These are phyloP conservation scores for Xylaria nigripes DNA, from an alignment of 495 filamentous ascomycete species.

Conservation along the genomic window DNA sequence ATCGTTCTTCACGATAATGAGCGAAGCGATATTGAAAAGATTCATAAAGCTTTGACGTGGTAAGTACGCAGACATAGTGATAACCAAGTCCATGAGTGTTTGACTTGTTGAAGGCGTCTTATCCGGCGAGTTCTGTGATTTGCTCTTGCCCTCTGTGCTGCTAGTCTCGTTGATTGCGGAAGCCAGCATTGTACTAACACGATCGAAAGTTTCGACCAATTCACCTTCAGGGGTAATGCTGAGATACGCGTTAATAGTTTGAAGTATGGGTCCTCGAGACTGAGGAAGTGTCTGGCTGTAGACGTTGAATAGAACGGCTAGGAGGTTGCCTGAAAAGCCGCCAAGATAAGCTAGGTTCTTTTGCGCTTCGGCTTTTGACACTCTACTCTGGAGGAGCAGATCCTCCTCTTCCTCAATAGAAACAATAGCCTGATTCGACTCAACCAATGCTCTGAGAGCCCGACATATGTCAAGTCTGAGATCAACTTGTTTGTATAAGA, in stretches of 20 bases:
- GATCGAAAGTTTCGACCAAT: conserved; percentile 75
- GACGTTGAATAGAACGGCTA: conserved; percentile 95
- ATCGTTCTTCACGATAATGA: conserved; percentile 63
- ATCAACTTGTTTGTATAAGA: conserved; percentile 87
- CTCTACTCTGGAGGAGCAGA: conserved; percentile 58
- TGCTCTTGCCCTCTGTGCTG: conserved; percentile 51
- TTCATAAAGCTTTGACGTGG: conserved; percentile 70
- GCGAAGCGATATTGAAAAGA: conserved; percentile 74
- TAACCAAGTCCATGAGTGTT: conserved; percentile 91
- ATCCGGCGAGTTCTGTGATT: conserved; percentile 48
- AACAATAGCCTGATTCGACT: conserved; percentile 77
- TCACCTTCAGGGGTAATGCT: conserved; percentile 72
- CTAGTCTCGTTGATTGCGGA: conserved; percentile 56
- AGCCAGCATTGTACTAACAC: conserved; percentile 77
- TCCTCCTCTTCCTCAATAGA: conserved; percentile 56
- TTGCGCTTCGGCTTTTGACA: conserved; percentile 64
- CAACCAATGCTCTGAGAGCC: conserved; percentile 74
- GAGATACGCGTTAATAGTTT: conserved; percentile 88
- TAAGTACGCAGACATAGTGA: conserved; percentile 89
- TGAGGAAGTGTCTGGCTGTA: conserved; percentile 93
- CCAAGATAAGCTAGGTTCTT: conserved; percentile 74
- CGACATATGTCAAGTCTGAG: conserved; percentile 79
- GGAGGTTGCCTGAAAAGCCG: conserved; percentile 70
- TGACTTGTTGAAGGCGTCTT: conserved; percentile 88
- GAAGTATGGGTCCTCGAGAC: conserved; percentile 77